phyloP scores from a whole-genome alignment of 768 basidiomycete species.

The Termitomyces bulborhizus region DNA sequence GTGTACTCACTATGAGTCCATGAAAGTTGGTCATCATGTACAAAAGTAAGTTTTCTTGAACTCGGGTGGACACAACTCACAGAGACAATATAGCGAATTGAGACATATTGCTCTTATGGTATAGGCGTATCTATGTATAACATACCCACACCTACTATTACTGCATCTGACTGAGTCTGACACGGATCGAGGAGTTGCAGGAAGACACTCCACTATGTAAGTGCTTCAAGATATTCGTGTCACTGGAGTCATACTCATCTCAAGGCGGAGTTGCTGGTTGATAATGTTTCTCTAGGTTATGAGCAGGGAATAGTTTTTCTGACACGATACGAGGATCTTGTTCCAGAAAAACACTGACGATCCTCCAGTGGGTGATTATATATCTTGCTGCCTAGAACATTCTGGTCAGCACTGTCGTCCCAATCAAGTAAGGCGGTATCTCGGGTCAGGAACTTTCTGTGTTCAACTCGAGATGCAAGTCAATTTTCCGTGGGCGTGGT shows the following conservation, averaged over 20 bases:
- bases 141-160: background rate
- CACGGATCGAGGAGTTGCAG: conserved; percentile 29
- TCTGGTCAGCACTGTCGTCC: too few species aligned
- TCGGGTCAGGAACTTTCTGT: too few species aligned
- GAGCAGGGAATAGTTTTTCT: conserved; percentile 33
- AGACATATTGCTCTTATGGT: conserved; percentile 71
- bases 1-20: conserved; percentile 47
- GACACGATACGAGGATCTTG: conserved; percentile 18
- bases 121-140: background rate
- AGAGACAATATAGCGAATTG: conserved; percentile 50
- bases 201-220: conserved; percentile 32
- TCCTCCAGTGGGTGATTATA: too few species aligned
- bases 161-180: background rate
- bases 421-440: too few species aligned
- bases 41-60: conserved; percentile 48
- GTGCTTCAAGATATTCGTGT: conserved; percentile 27
- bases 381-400: too few species aligned
- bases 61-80: background rate
- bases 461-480: too few species aligned
- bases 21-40: conserved; percentile 90
- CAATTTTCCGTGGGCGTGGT: too few species aligned
- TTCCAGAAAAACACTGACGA: too few species aligned
- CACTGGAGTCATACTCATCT: conserved; percentile 13
- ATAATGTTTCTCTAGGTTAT: conserved; percentile 26
- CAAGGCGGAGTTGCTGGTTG: conserved; percentile 26